Percentiles rank a stretch among this genome's conserved stretches.
phyloP scores from a whole-genome alignment of 2,329 filamentous ascomycete species.

The Daldinia sp. region DNA sequence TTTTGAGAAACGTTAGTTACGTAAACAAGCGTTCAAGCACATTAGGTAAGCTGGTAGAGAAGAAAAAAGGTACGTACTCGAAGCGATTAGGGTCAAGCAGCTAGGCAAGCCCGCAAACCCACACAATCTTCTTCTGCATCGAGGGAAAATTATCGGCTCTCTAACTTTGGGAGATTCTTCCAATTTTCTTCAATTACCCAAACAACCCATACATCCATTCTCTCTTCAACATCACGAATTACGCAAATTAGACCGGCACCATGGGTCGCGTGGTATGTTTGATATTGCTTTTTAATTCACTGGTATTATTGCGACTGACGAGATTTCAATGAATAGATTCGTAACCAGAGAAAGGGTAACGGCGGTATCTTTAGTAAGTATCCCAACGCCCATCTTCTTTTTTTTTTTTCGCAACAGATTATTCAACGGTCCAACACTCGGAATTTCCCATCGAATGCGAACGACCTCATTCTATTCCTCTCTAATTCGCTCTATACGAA shows the following conservation, averaged over 20 bases:
- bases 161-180: slow-evolving; percentile 40
- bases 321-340: slow-evolving; percentile 55
- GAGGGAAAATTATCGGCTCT: slow-evolving; percentile 46
- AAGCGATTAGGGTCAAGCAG: slow-evolving; percentile 46
- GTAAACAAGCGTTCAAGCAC: too few species aligned
- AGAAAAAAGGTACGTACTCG: slow-evolving; percentile 30
- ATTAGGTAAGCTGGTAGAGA: neutral
- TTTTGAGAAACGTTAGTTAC: too few species aligned
- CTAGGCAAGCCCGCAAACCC: slow-evolving; percentile 42
- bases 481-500: neutral
- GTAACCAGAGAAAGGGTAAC: slow-evolving; percentile 63
- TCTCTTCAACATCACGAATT: slow-evolving; percentile 46
- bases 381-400: slow-evolving; percentile 6
- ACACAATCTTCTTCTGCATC: slow-evolving; percentile 43
- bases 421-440: neutral
- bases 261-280: slow-evolving; percentile 51
- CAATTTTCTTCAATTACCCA: slow-evolving; percentile 38
- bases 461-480: neutral
- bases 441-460: slow-evolving; percentile 12
- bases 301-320: slow-evolving; percentile 14
- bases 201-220: slow-evolving; percentile 38
- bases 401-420: neutral
- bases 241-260: slow-evolving; percentile 47
- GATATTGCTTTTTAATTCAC: neutral
- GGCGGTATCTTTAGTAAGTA: slow-evolving; percentile 50